Conservation (phyloP, 2,329 filamentous ascomycete species). For the Thyridium curvatum region DNA sequence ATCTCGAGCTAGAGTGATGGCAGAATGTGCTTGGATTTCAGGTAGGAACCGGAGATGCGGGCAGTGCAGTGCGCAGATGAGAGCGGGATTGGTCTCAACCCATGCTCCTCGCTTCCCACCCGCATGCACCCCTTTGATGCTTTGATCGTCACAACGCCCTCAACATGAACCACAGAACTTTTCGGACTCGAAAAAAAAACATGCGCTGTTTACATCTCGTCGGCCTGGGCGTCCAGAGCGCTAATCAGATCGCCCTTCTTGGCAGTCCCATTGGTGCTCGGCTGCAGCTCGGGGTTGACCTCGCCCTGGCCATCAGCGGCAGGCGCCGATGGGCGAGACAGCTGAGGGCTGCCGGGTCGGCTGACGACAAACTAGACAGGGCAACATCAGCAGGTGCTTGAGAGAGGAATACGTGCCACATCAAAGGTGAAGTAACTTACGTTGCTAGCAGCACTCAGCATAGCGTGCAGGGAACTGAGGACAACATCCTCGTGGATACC, state of each 20-base stretch:
- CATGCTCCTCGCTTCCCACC: too few relatives aligned
- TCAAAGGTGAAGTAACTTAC: constrained; percentile 45
- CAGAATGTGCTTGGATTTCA: too few relatives aligned
- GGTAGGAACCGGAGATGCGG: too few relatives aligned
- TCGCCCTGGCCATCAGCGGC: constrained; percentile 31
- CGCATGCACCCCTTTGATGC: too few relatives aligned
- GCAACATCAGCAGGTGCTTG: too few relatives aligned
- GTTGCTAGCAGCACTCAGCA: constrained; percentile 79
- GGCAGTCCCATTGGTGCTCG: constrained; percentile 16
- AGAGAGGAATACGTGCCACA: not conserved
- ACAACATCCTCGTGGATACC: constrained; percentile 91
- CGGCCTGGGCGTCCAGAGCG: constrained; percentile 27
- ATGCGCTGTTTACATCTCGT: constrained; percentile 16
- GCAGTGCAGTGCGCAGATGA: too few relatives aligned
- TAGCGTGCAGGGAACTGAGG: constrained; percentile 78
- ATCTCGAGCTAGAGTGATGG: too few relatives aligned
- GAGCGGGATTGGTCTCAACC: too few relatives aligned
- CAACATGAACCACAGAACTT: too few relatives aligned
- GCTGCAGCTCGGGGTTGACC: constrained; percentile 26
- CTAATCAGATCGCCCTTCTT: constrained; percentile 18
- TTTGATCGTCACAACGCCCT: too few relatives aligned
- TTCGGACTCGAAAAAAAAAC: too few relatives aligned
- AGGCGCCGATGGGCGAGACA: constrained; percentile 45
- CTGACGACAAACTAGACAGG: constrained; percentile 77
- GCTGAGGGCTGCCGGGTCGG: constrained; percentile 61